Conservation (phyloP, 352 stramenopile genomes). For the Globisporangium solare region DNA sequence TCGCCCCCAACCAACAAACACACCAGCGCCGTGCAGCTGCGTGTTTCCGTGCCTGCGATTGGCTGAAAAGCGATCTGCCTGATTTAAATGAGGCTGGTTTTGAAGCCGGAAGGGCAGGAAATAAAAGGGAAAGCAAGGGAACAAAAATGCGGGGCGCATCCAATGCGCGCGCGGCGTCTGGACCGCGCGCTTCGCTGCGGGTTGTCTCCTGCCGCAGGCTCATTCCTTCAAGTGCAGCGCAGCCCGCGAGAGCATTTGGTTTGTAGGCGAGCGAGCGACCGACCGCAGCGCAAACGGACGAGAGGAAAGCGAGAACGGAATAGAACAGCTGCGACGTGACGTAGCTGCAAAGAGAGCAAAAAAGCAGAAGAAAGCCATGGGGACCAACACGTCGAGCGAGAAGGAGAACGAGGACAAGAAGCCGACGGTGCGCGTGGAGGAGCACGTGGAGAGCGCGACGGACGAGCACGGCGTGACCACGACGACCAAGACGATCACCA, state of each 20-base stretch:
- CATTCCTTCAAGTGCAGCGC: slow-evolving; percentile 1
- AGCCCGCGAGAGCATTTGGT: not conserved
- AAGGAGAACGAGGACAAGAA: slow-evolving; percentile 6
- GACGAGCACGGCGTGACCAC: slow-evolving; percentile 11
- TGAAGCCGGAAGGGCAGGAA: not conserved
- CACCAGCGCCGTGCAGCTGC: not conserved
- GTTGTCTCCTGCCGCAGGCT: not conserved
- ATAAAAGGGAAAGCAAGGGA: no score
- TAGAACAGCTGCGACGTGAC: not conserved
- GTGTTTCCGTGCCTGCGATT: not conserved
- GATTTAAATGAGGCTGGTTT: not conserved
- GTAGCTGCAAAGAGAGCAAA: not conserved
- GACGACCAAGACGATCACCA: slow-evolving; percentile 11
- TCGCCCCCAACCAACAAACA: not conserved
- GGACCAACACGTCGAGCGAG: slow-evolving; percentile 15
- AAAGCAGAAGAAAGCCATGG: slow-evolving; percentile 4
- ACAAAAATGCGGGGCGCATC: not conserved
- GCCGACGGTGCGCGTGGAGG: slow-evolving; percentile 6
- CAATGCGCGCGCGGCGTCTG: not conserved
- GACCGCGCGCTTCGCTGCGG: not conserved
- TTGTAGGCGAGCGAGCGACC: not conserved
- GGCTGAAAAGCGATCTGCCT: not conserved
- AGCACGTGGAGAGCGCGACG: slow-evolving; percentile 13
- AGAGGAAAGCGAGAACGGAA: not conserved
- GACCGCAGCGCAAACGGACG: not conserved